Conservation (phyloP, 75 land plant species). For the Pinus taeda region DNA sequence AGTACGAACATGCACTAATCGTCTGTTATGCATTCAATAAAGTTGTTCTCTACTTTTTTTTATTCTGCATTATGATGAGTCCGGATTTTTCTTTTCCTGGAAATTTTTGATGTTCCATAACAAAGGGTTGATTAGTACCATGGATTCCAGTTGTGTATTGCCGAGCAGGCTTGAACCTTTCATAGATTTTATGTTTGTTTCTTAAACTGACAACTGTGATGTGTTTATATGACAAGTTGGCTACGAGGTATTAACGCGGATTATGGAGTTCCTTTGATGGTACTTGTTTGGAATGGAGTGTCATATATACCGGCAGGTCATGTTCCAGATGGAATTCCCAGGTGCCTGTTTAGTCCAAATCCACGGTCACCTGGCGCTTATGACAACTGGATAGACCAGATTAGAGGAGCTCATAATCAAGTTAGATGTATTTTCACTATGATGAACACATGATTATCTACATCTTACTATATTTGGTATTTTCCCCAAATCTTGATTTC, state of each 20-base stretch:
- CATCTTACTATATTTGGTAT: too few relatives aligned
- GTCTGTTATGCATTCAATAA: background rate
- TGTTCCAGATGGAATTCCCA: slow-evolving; percentile 64
- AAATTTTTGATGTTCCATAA: background rate
- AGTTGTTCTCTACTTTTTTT: background rate
- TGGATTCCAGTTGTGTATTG: too few relatives aligned
- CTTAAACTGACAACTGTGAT: too few relatives aligned
- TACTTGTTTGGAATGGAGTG: slow-evolving; percentile 72
- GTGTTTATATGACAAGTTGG: slow-evolving; percentile 36
- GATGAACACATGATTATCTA: too few relatives aligned
- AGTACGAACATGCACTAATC: background rate
- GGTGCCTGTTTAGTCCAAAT: slow-evolving; percentile 76
- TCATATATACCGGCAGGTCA: slow-evolving; percentile 58
- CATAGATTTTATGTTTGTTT: too few relatives aligned
- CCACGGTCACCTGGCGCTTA: slow-evolving; percentile 74
- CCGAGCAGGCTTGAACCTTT: too few relatives aligned
- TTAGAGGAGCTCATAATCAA: too few relatives aligned
- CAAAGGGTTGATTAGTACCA: background rate
- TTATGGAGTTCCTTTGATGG: slow-evolving; percentile 86
- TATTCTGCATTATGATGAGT: background rate
- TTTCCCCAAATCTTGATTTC: too few relatives aligned
- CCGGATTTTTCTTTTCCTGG: background rate
- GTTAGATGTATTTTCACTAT: too few relatives aligned
- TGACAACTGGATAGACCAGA: slow-evolving; percentile 46
- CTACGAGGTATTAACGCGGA: slow-evolving; percentile 64